These are phyloP conservation scores for Skeletonema costatum DNA, from an alignment of 108 stramenopile genomes.

Conservation along the genomic window DNA sequence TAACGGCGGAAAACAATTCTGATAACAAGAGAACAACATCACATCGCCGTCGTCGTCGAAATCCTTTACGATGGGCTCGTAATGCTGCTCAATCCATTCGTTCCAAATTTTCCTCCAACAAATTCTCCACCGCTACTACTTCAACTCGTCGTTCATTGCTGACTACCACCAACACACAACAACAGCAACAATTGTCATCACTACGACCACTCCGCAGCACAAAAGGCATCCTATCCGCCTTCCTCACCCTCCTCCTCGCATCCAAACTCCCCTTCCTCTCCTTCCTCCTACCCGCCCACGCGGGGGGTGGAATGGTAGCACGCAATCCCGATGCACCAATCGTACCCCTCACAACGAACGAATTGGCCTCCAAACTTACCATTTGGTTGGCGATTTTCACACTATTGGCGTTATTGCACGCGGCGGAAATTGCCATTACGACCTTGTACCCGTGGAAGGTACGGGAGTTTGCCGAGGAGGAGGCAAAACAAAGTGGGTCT, in stretches of 20 bases:
- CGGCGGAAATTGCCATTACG: constrained; percentile 96
- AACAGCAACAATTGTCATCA: neutral
- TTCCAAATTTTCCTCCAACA: constrained; percentile 6
- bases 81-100: constrained; percentile 11
- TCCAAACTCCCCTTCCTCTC: constrained; percentile 8
- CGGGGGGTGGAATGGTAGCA: constrained; percentile 30
- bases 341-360: constrained; percentile 41
- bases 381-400: constrained; percentile 63
- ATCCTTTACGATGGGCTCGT: constrained; percentile 24
- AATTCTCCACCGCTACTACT: neutral
- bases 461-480: constrained; percentile 95
- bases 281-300: constrained; percentile 2
- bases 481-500: constrained; percentile 59
- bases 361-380: constrained; percentile 44
- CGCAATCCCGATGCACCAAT: constrained; percentile 37
- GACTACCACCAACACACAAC: neutral
- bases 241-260: constrained; percentile 3
- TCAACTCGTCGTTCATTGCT: neutral
- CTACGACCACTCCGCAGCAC: neutral
- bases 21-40: neutral
- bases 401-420: constrained; percentile 79
- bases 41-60: neutral
- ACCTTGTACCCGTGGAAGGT: constrained; percentile 98
- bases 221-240: constrained; percentile 11
- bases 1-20: neutral